Conservation (phyloP, 768 basidiomycete genomes). For the Rhodotorula taiwanensis region DNA sequence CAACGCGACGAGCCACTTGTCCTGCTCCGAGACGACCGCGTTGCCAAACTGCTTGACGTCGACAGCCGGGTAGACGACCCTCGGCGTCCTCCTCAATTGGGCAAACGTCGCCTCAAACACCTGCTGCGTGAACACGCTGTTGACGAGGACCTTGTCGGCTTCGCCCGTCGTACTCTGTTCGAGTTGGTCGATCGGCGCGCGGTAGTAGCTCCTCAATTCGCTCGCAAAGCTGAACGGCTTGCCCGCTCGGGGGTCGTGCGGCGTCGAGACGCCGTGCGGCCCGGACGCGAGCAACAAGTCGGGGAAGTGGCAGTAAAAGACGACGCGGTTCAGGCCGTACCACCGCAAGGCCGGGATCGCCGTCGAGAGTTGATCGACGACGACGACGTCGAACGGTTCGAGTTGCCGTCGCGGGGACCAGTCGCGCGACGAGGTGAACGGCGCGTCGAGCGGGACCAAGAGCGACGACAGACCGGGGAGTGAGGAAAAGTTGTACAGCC, state of each 20-base stretch:
- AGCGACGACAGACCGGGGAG: conserved; percentile 32
- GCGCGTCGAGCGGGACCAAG: conserved; percentile 12
- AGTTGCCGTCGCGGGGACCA: conserved; percentile 28
- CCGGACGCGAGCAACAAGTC: conserved; percentile 66
- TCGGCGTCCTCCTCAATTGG: conserved; percentile 57
- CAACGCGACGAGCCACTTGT: conserved; percentile 43
- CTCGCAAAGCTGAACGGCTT: conserved; percentile 15
- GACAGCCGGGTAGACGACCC: conserved; percentile 93
- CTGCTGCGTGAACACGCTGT: conserved; percentile 80
- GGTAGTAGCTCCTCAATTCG: conserved; percentile 64
- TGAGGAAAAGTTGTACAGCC: conserved; percentile 36
- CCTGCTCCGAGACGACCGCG: conserved; percentile 47
- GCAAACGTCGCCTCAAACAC: conserved; percentile 71
- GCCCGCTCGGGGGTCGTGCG: conserved; percentile 25
- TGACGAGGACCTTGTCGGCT: conserved; percentile 82
- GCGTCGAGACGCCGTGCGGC: conserved; percentile 47
- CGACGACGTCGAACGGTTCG: conserved; percentile 62
- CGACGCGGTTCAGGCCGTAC: conserved; percentile 65
- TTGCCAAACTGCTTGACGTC: conserved; percentile 63
- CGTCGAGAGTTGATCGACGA: conserved; percentile 92
- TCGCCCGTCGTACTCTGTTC: conserved; percentile 85
- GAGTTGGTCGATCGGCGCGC: conserved; percentile 78
- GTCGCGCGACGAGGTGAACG: conserved; percentile 27
- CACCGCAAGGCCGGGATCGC: conserved; percentile 74
- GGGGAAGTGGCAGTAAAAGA: conserved; percentile 97